phyloP scores from a whole-genome alignment of 2,329 filamentous ascomycete genomes.

The Sporothrix euskadiensis region DNA sequence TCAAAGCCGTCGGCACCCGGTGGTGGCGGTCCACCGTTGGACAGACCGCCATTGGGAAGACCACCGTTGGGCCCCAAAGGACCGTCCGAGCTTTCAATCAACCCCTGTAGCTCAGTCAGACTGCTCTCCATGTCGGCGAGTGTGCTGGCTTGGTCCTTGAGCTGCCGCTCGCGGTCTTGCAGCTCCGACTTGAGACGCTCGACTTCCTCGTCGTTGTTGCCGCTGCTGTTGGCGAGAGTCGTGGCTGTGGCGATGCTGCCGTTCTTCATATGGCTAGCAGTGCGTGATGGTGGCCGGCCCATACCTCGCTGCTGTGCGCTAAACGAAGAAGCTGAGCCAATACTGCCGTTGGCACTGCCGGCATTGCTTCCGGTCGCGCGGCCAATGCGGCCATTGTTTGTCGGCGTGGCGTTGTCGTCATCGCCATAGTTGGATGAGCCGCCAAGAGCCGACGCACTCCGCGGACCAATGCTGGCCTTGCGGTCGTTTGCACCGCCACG shows the following conservation, averaged over 20 bases:
- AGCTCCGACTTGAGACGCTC: constrained; percentile 71
- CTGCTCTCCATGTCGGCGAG: constrained; percentile 88
- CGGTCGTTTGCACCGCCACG: constrained; percentile 39
- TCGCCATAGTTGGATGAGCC: constrained; percentile 51
- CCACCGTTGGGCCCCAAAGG: constrained; percentile 37
- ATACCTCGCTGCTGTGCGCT: constrained; percentile 46
- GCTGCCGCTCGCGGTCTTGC: constrained; percentile 78
- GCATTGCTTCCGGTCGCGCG: neutral
- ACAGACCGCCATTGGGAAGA: constrained; percentile 37
- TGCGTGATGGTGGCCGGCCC: constrained; percentile 49
- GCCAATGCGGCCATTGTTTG: constrained; percentile 50
- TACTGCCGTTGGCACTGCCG: constrained; percentile 37
- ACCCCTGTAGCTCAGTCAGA: constrained; percentile 70
- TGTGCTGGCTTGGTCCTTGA: constrained; percentile 83
- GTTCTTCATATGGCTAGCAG: constrained; percentile 27
- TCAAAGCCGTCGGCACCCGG: constrained; percentile 38
- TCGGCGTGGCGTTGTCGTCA: constrained; percentile 49
- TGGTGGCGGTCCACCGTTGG: constrained; percentile 28
- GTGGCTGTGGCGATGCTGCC: constrained; percentile 31
- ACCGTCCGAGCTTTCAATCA: constrained; percentile 63
- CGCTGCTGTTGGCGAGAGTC: constrained; percentile 50
- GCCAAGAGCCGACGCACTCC: constrained; percentile 62
- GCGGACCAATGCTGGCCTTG: constrained; percentile 54
- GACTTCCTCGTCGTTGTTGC: constrained; percentile 68
- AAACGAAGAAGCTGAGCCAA: constrained; percentile 49